Conservation (phyloP, 495 filamentous ascomycete genomes). For the Penicillium cosmopolitanum region DNA sequence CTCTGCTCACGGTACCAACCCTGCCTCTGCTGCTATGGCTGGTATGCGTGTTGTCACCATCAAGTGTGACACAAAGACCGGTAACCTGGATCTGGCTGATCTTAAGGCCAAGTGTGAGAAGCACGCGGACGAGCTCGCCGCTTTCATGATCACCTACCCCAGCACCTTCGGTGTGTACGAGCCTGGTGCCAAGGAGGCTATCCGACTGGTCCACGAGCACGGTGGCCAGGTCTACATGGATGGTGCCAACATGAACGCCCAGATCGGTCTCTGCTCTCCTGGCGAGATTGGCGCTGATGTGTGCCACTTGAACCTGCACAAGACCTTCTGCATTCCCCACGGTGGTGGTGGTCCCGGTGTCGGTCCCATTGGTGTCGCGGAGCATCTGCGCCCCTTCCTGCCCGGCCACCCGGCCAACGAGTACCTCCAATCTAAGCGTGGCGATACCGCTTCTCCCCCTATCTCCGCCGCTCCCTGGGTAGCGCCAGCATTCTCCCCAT, state of each 20-base stretch:
- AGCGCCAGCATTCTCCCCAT: conserved; percentile 95
- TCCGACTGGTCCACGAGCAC: conserved; percentile 80
- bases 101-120: conserved; percentile 87
- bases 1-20: conserved; percentile 97
- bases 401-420: conserved; percentile 68
- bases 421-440: conserved; percentile 64
- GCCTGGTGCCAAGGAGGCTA: conserved; percentile 85
- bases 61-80: conserved; percentile 86
- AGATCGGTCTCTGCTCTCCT: conserved; percentile 95
- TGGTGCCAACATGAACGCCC: conserved; percentile 98
- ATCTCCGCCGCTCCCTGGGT: conserved; percentile 86
- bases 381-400: conserved; percentile 77
- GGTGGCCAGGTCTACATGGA: conserved; percentile 99
- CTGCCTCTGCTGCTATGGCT: conserved; percentile 94
- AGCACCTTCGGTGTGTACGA: conserved; percentile 98
- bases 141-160: conserved; percentile 98
- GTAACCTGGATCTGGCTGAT: conserved; percentile 88
- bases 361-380: conserved; percentile 91
- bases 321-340: conserved; percentile 99
- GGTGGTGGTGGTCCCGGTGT: conserved; percentile 95
- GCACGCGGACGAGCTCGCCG: conserved; percentile 82
- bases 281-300: conserved; percentile 98
- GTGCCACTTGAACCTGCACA: conserved; percentile 97
- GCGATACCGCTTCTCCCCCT: conserved; percentile 59
- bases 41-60: conserved; percentile 95